Percentiles rank a stretch among this genome's conserved stretches.
Evolutionary conservation across 805 yeast genomes (phyloP).

Genomic region (Starmerella floricola): DNA sequence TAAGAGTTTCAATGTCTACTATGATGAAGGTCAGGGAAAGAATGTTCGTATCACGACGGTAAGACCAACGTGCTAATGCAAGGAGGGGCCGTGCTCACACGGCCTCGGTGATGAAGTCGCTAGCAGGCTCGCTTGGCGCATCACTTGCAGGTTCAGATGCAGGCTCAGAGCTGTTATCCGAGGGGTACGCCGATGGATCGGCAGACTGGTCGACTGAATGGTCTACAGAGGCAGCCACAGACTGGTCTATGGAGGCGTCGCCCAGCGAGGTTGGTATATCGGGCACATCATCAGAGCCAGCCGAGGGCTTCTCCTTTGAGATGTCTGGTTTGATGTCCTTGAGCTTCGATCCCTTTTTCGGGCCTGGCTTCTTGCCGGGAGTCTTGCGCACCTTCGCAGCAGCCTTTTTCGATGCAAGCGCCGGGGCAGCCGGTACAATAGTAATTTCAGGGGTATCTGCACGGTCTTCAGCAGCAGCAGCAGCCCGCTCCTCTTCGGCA

Average conservation of each 20-base stretch:
- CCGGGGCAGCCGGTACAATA: background rate
- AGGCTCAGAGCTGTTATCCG: conserved; percentile 1
- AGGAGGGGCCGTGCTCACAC: too few species aligned
- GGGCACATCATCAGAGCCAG: background rate
- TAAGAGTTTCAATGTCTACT: too few species aligned
- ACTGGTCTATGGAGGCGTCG: background rate
- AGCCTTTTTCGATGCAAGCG: background rate
- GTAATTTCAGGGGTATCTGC: background rate
- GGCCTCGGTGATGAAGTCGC: conserved; percentile 4
- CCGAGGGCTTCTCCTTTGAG: background rate
- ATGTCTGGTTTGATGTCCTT: too few species aligned
- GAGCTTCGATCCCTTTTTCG: background rate
- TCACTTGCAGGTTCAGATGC: conserved; percentile 2
- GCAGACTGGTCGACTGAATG: background rate
- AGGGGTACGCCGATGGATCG: background rate
- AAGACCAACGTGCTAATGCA: too few species aligned
- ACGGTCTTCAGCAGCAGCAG: background rate
- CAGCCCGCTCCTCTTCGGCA: conserved; percentile 5
- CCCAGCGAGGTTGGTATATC: too few species aligned
- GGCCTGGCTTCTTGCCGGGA: background rate
- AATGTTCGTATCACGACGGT: too few species aligned
- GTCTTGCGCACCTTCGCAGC: too few species aligned
- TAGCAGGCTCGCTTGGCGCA: conserved; percentile 5
- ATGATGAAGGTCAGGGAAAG: too few species aligned
- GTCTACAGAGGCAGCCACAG: background rate